Evolutionary conservation across 2,329 filamentous ascomycete genomes (phyloP), one percentile per base, ranked within the genome.

Genomic region (Didymosphaeria variabile): DNA sequence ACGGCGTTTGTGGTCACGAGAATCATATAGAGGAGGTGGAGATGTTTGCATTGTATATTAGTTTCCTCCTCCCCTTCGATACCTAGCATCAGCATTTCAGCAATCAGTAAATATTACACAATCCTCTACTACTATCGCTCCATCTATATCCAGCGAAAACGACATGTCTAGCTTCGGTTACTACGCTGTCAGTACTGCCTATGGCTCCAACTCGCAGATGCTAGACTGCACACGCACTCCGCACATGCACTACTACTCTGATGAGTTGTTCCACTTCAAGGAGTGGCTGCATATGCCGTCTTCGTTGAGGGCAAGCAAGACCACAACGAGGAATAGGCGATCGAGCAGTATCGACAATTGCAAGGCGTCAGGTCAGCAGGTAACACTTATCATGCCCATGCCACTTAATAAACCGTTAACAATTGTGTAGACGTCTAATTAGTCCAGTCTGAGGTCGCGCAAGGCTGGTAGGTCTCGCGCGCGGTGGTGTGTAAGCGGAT

Each of bases 1-100:
- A 53, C 29, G 56, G 49, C 49, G 56, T 58, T 47, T 47, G 29
- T 19, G 40, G 21, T 47, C 29, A 42, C 42, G 31, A 31, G 42
- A 54, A 62, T 63, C 65, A 61, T 56, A 61, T 57, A 58, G 52
- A 50, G 55, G 34, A 45, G 49, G 36, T 29, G 53, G 29, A 32
- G n/a, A 42, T 34, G 26, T 40, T 51, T n/a, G 47, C 51, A 54
- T 29, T 69, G 67, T 69, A 69, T 64, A 69, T 57, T 69, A 69
- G 61, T 61, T 60, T 62, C 62, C 62, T 64, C 64, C 65, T 61
- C 52, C 32, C 2, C 38, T 40, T 51, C 34, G 59, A 45, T 55
- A 60, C 31, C 46, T 49, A 38, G 38, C 29, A 42, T 38, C 34
- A 8, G 13, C 44, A 29, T 51, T 51, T 40, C 23, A 21, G 9